These are phyloP conservation scores for Prunus armeniaca DNA, from an alignment of 306 rosid genomes.

Conservation along the genomic window DNA sequence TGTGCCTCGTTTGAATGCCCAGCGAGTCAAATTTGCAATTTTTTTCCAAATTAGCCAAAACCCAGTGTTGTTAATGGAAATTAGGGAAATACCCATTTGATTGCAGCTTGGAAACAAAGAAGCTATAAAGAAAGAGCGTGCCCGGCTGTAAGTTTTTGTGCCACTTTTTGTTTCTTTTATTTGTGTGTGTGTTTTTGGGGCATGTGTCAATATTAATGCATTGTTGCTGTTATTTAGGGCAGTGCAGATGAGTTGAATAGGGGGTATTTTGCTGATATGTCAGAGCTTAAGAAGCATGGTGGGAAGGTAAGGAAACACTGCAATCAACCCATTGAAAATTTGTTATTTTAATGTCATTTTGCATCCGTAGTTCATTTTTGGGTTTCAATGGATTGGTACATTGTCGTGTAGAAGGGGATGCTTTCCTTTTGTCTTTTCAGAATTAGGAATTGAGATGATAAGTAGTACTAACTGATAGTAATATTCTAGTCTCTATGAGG, in stretches of 20 bases:
- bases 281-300: constrained; percentile 70
- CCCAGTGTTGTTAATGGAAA: neutral
- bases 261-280: constrained; percentile 79
- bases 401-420: neutral
- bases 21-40: neutral
- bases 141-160: constrained; percentile 69
- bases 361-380: neutral
- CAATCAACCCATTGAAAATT: neutral
- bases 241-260: constrained; percentile 88
- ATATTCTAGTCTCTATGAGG: neutral
- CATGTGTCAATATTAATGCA: constrained; percentile 18
- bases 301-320: constrained; percentile 74
- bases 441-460: neutral
- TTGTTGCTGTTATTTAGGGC: constrained; percentile 43
- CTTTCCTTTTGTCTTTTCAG: neutral
- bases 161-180: neutral
- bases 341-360: neutral
- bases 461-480: neutral
- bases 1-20: neutral
- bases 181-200: neutral
- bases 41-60: neutral
- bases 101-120: constrained; percentile 65
- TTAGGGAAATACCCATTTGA: neutral
- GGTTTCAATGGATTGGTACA: neutral
- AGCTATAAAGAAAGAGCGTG: constrained; percentile 72